A percentile compares a stretch with the other conserved stretches of the same genome.
Conservation (phyloP, 805 yeast species). For the Monosporozyma servazzii region DNA sequence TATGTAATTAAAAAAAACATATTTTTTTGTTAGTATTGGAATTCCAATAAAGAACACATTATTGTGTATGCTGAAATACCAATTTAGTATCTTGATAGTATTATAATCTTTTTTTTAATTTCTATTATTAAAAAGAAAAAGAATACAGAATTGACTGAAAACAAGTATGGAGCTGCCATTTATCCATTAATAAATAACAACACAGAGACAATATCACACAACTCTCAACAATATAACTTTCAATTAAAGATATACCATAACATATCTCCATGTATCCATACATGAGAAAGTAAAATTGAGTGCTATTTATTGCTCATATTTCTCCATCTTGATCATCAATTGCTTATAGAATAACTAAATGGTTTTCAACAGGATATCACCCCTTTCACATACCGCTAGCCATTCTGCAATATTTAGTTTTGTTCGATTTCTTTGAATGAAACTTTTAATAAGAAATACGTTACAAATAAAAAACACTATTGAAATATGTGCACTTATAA, state of each 20-base stretch:
- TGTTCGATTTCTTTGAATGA: slow-evolving; percentile 2
- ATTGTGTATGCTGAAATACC: neutral
- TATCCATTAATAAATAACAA: neutral
- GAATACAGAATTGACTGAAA: neutral
- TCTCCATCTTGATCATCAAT: neutral
- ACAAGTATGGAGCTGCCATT: neutral
- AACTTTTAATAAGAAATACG: neutral
- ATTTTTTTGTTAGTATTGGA: slow-evolving; percentile 1
- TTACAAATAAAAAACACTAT: neutral
- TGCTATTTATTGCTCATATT: neutral
- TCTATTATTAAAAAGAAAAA: too few species aligned
- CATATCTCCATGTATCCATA: slow-evolving; percentile 1
- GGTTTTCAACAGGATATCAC: slow-evolving; percentile 34
- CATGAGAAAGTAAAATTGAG: neutral
- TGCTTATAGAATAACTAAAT: slow-evolving; percentile 27
- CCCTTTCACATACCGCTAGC: slow-evolving; percentile 34
- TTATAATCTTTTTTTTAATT: neutral
- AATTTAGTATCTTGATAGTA: neutral
- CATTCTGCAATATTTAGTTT: slow-evolving; percentile 23
- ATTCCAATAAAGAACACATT: neutral
- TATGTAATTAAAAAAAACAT: neutral
- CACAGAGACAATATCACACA: neutral
- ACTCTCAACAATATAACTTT: neutral
- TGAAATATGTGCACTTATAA: neutral
- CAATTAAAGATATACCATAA: neutral